Evolutionary conservation across 2,329 filamentous ascomycete genomes (phyloP), one percentile per base, ranked within the genome.

Genomic region (Penicillium concentricum): DNA sequence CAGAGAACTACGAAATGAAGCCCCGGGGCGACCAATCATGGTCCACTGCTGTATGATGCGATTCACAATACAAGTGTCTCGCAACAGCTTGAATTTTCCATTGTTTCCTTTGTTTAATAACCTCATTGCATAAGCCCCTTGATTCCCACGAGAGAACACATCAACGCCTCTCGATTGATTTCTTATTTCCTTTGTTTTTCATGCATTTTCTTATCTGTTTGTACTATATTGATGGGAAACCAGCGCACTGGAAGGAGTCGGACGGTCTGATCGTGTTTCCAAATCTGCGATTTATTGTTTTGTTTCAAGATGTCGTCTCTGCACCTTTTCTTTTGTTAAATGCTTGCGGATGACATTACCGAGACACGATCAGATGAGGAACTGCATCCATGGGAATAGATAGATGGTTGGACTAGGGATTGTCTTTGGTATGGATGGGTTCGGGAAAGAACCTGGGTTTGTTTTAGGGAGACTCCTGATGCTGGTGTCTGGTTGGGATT

Each of bases 1-100:
- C 88, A 7, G 81, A 85, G 53, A 80, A 82, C 54, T 89, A 87
- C 64, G 85, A 87, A 43, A 78, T 84, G 61, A 88, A 86, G 72
- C 79, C 84, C 26, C 72, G 70, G 54, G 67, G 67, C 30, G 69
- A 74, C 46, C 68, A 69, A 48, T 61, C 68, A 44, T 76, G 74
- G 74, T 70, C 73, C 15, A 74, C 74, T 24, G 58, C 73, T 10
- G 72, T 75, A 60, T 68, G 52, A 67, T 54, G 49, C 54, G 39
- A 54, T 50, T 47, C 26, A 57, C 28, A 45, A 43, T 34, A 20
- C 49, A 30, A 37, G 16, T 30, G 22, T 47, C 35, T 52, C 26
- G 52, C 28, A 28, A 41, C 42, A 35, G 22, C 20, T 39, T 37
- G 32, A 49, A 63, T 58, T 62, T 57, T 38, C 32, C 22, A 10